These are phyloP conservation scores for Colletotrichum sp. DNA, from an alignment of 2,329 filamentous ascomycete genomes.

Conservation along the genomic window DNA sequence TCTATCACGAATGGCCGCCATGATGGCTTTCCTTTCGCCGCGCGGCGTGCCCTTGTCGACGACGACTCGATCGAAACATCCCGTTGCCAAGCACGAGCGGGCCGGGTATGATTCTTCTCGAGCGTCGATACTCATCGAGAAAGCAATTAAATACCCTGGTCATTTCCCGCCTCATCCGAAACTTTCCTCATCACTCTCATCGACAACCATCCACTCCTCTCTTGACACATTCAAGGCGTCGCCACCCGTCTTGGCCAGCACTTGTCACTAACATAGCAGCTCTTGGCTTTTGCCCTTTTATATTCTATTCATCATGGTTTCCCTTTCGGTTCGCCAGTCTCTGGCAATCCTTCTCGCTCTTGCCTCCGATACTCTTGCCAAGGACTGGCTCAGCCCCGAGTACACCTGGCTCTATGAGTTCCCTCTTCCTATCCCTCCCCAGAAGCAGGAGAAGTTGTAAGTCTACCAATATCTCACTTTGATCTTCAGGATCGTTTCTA, in stretches of 20 bases:
- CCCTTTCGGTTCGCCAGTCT: conserved; percentile 16
- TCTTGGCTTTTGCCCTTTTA: not conserved
- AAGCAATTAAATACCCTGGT: conserved; percentile 8
- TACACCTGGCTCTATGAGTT: conserved; percentile 20
- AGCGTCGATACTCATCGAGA: not conserved
- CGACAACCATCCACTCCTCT: not conserved
- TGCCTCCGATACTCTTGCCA: conserved; percentile 14
- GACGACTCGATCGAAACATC: not conserved
- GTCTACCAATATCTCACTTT: not conserved
- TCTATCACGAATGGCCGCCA: not conserved
- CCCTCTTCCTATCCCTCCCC: conserved; percentile 33
- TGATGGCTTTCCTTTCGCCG: not conserved
- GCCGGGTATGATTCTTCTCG: not conserved
- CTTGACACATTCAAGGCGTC: not conserved
- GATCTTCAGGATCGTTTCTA: not conserved
- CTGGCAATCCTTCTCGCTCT: conserved; percentile 11
- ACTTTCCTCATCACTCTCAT: not conserved
- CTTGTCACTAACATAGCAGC: not conserved
- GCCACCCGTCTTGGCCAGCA: conserved; percentile 14
- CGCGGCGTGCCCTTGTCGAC: not conserved
- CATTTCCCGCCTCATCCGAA: not conserved
- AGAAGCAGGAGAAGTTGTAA: conserved; percentile 45
- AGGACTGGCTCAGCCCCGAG: conserved; percentile 16
- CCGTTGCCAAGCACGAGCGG: not conserved
- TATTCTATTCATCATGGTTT: conserved; percentile 1